phyloP scores from a whole-genome alignment of 176 grass and related monocot species.

The Rhynchospora pubera region DNA sequence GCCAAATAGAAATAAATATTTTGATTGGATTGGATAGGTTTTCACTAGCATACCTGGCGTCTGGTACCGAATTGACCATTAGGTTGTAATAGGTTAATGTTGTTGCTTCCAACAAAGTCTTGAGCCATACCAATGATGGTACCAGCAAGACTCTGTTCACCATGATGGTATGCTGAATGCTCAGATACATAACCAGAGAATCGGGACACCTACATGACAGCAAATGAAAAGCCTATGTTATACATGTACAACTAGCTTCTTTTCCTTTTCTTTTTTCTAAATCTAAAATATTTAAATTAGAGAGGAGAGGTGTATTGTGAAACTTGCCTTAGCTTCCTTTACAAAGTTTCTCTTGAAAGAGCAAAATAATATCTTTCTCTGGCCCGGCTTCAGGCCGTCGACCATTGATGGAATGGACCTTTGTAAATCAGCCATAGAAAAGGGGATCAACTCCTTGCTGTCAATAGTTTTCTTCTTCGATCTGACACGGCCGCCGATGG shows the following conservation, averaged over 20 bases:
- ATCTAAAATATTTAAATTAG: not conserved
- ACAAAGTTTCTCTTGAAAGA: conserved; percentile 77
- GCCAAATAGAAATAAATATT: not conserved
- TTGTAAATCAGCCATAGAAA: conserved; percentile 51
- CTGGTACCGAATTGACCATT: conserved; percentile 83
- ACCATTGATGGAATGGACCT: conserved; percentile 94
- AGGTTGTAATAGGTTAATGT: conserved; percentile 67
- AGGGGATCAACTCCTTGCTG: conserved; percentile 43
- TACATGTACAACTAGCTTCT: not conserved
- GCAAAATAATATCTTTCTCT: conserved; percentile 88
- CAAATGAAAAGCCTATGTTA: not conserved
- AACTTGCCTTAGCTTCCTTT: conserved; percentile 64
- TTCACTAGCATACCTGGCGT: conserved; percentile 27
- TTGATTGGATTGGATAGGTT: not conserved
- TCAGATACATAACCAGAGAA: conserved; percentile 94
- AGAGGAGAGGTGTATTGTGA: not conserved
- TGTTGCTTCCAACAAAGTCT: conserved; percentile 89
- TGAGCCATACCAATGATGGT: conserved; percentile 97
- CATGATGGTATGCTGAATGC: conserved; percentile 86
- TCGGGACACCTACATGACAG: conserved; percentile 57
- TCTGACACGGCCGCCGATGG: not conserved
- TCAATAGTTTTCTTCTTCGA: conserved; percentile 61
- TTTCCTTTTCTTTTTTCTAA: not conserved
- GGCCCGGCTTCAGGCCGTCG: conserved; percentile 75
- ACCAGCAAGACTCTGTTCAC: conserved; percentile 59